Percentiles rank a stretch among this genome's conserved stretches.
phyloP scores from a whole-genome alignment of 768 basidiomycete genomes.

The Kwoniella pini region DNA sequence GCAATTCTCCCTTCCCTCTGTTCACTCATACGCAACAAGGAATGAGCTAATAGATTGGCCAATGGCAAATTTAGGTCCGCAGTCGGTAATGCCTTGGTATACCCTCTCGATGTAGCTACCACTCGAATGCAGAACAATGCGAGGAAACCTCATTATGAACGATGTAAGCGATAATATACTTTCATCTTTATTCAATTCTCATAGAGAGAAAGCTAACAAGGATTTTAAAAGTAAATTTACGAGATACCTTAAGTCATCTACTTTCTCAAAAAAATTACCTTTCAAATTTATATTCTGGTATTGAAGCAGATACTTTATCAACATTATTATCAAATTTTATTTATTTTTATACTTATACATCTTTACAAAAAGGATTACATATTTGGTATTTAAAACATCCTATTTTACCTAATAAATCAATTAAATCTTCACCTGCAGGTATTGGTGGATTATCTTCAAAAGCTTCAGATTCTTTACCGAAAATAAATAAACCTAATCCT shows the following conservation, averaged over 20 bases:
- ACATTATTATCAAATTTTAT: slow-evolving; percentile 43
- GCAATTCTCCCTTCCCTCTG: neutral
- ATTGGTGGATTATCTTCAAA: slow-evolving; percentile 28
- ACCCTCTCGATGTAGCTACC: slow-evolving; percentile 46
- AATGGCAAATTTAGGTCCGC: slow-evolving; percentile 38
- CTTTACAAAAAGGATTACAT: slow-evolving; percentile 28
- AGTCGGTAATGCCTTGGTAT: slow-evolving; percentile 46
- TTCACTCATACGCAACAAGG: too few relatives aligned
- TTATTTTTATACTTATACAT: slow-evolving; percentile 43
- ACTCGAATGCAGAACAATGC: slow-evolving; percentile 43
- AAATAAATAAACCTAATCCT: neutral
- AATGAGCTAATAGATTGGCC: too few relatives aligned
- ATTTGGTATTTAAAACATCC: slow-evolving; percentile 13
- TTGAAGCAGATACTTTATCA: slow-evolving; percentile 40
- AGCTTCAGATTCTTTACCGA: slow-evolving; percentile 17
- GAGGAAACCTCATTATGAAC: slow-evolving; percentile 15
- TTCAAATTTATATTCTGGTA: slow-evolving; percentile 32
- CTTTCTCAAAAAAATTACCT: slow-evolving; percentile 18
- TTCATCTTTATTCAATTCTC: too few relatives aligned
- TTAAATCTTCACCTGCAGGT: slow-evolving; percentile 25
- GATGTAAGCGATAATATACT: slow-evolving; percentile 20
- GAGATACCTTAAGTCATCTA: slow-evolving; percentile 33
- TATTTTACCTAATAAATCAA: neutral
- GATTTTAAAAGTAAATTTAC: slow-evolving; percentile 27
- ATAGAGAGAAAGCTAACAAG: neutral